Conservation (phyloP, 2,329 filamentous ascomycete species). For the Elsinoe batatas region DNA sequence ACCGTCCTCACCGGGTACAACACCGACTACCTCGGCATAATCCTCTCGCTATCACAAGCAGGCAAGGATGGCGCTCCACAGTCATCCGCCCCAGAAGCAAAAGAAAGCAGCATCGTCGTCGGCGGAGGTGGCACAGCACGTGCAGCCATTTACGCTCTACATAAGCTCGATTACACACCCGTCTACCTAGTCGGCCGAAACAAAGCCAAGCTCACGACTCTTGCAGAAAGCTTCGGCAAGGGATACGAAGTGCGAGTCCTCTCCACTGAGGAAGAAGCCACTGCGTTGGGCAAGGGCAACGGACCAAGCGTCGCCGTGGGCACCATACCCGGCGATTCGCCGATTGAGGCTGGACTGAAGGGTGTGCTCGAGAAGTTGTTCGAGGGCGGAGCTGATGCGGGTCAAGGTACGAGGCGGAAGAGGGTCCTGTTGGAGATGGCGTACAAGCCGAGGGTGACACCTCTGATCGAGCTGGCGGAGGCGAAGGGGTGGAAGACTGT, state of each 20-base stretch:
- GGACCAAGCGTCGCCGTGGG: conserved; percentile 67
- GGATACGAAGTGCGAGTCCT: conserved; percentile 63
- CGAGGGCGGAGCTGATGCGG: conserved; percentile 31
- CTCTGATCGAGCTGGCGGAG: conserved; percentile 73
- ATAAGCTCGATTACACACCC: conserved; percentile 70
- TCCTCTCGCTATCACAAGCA: conserved; percentile 60
- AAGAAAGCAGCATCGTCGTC: conserved; percentile 59
- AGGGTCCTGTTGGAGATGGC: conserved; percentile 85
- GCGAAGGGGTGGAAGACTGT: conserved; percentile 73
- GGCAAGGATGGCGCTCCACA: conserved; percentile 42
- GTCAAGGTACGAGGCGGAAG: conserved; percentile 25
- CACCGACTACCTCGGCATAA: conserved; percentile 93
- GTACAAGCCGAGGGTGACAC: conserved; percentile 78
- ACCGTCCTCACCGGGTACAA: conserved; percentile 67
- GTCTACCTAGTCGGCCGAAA: conserved; percentile 83
- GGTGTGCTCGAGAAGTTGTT: conserved; percentile 53
- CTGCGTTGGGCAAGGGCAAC: conserved; percentile 37
- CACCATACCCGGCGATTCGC: conserved; percentile 80
- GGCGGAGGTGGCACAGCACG: conserved; percentile 87
- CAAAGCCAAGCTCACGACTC: conserved; percentile 52
- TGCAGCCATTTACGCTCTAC: conserved; percentile 80
- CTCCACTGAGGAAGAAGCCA: conserved; percentile 40
- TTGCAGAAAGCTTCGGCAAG: conserved; percentile 63
- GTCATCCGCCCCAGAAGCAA: conserved; percentile 17
- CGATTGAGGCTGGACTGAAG: conserved; percentile 63